A percentile compares a stretch with the other conserved stretches of the same genome.
Evolutionary conservation across 345 rosid genomes (phyloP).

Genomic region (Isatis tinctoria): DNA sequence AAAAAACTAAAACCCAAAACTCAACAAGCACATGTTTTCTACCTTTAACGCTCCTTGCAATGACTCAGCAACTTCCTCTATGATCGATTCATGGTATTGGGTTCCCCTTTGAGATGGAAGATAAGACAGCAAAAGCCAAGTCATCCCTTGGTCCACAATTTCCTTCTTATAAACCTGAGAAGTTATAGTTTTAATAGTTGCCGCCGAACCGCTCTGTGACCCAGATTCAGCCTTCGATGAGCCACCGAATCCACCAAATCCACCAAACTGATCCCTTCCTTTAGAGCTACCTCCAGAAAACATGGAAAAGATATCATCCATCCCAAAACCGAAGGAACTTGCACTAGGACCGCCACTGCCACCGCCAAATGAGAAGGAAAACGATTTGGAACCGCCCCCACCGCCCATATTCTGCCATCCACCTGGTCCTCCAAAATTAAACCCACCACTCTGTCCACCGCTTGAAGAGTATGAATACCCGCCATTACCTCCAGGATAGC

Average conservation of each 20-base stretch:
- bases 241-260: constrained; percentile 52
- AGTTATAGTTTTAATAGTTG: constrained; percentile 43
- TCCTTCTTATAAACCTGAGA: constrained; percentile 62
- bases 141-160: constrained; percentile 67
- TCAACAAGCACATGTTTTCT: background rate
- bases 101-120: constrained; percentile 47
- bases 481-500: constrained; percentile 55
- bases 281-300: constrained; percentile 49
- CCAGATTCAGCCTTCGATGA: constrained; percentile 48
- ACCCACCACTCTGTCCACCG: constrained; percentile 60
- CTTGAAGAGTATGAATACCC: constrained; percentile 52
- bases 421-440: constrained; percentile 57
- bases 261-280: constrained; percentile 38
- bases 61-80: constrained; percentile 58
- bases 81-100: constrained; percentile 49
- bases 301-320: constrained; percentile 59
- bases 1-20: background rate
- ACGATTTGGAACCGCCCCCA: constrained; percentile 57
- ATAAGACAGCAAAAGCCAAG: constrained; percentile 77
- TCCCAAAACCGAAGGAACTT: constrained; percentile 56
- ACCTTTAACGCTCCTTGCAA: constrained; percentile 89
- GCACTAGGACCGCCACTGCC: constrained; percentile 21
- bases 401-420: constrained; percentile 74
- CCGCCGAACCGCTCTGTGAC: constrained; percentile 41
- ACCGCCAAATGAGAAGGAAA: constrained; percentile 75